Evolutionary conservation across 2,329 filamentous ascomycete genomes (phyloP).

Genomic region (Chrysosporium keratinophilum): DNA sequence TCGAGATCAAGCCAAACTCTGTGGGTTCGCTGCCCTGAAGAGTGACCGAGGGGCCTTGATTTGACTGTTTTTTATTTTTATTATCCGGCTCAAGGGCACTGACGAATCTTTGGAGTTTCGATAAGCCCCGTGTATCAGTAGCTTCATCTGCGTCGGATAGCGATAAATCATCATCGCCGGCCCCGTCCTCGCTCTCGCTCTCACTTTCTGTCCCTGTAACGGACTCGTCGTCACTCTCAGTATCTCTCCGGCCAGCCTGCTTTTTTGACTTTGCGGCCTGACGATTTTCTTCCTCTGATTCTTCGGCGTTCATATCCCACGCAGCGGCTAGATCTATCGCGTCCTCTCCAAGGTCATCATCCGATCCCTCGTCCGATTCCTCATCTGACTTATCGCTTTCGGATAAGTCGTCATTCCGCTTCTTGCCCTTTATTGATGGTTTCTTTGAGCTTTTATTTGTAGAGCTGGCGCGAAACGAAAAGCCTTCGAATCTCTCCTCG

Average conservation of each 20-base stretch:
- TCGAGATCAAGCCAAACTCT: slow-evolving; percentile 48
- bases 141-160: slow-evolving; percentile 41
- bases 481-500: slow-evolving; percentile 72
- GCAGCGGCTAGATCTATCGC: slow-evolving; percentile 54
- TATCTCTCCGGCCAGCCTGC: slow-evolving; percentile 20
- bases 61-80: slow-evolving; percentile 26
- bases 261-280: slow-evolving; percentile 24
- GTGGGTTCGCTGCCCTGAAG: slow-evolving; percentile 54
- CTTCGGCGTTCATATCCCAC: slow-evolving; percentile 46
- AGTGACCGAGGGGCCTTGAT: slow-evolving; percentile 29
- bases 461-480: slow-evolving; percentile 55
- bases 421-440: slow-evolving; percentile 18
- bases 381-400: slow-evolving; percentile 37
- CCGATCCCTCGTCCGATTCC: slow-evolving; percentile 41
- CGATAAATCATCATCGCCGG: slow-evolving; percentile 37
- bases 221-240: slow-evolving; percentile 30
- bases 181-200: slow-evolving; percentile 31
- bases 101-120: slow-evolving; percentile 58
- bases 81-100: slow-evolving; percentile 48
- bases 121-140: slow-evolving; percentile 43
- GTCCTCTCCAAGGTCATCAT: slow-evolving; percentile 54
- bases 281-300: slow-evolving; percentile 35
- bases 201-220: slow-evolving; percentile 42
- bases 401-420: slow-evolving; percentile 38
- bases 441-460: slow-evolving; percentile 24